These are phyloP conservation scores for Scopulariopsis brevicaulis DNA, from an alignment of 2,329 filamentous ascomycete species.

Conservation along the genomic window DNA sequence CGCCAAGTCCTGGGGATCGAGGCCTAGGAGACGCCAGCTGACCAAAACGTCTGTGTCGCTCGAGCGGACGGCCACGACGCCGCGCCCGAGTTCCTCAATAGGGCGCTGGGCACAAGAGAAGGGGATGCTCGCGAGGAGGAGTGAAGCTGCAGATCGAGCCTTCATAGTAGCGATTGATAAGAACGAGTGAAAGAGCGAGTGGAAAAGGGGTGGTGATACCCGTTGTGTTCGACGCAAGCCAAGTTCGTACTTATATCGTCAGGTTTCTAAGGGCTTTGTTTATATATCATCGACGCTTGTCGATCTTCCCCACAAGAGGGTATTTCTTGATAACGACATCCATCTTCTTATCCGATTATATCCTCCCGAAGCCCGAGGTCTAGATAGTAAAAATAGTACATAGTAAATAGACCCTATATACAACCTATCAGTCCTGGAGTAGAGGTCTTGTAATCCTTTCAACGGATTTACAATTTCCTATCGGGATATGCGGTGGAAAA, in stretches of 20 bases:
- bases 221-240: background rate
- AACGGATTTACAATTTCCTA: background rate
- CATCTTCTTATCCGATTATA: background rate
- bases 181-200: background rate
- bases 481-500: background rate
- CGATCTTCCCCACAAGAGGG: background rate
- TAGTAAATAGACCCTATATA: background rate
- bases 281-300: background rate
- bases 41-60: conserved; percentile 8
- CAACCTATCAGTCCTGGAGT: background rate
- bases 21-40: conserved; percentile 11
- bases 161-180: background rate
- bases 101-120: background rate
- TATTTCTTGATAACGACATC: background rate
- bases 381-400: background rate
- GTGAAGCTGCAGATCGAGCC: background rate
- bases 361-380: background rate
- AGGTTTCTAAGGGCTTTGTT: background rate
- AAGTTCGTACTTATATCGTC: background rate
- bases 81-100: conserved; percentile 11
- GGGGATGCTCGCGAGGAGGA: background rate
- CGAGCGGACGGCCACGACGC: conserved; percentile 11
- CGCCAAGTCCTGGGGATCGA: conserved; percentile 10
- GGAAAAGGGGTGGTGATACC: background rate
- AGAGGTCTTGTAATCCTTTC: background rate